These are phyloP conservation scores for Jaminaea rosea DNA, from an alignment of 1,284 basidiomycete species.

Conservation along the genomic window DNA sequence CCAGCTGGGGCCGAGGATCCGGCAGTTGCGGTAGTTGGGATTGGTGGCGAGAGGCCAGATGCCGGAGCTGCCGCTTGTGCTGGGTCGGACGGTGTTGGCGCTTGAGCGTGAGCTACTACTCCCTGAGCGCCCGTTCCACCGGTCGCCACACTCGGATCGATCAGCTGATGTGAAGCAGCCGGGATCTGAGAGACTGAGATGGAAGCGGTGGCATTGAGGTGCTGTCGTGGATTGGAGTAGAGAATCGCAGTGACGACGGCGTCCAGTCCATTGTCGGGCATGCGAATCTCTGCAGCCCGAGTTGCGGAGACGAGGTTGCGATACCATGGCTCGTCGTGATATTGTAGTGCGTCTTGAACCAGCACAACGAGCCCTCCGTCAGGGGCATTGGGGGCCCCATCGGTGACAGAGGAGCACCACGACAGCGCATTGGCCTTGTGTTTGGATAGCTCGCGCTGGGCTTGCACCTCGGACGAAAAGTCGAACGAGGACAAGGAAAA, in stretches of 20 bases:
- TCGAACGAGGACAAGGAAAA: background rate
- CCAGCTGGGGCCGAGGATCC: too few species aligned
- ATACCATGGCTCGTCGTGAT: background rate
- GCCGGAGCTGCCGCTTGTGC: too few species aligned
- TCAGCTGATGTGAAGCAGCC: too few species aligned
- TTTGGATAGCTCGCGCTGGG: conserved; percentile 13
- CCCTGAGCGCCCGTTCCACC: too few species aligned
- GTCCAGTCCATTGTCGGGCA: conserved; percentile 12
- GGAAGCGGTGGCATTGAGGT: background rate
- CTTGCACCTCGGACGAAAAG: background rate
- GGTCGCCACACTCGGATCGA: too few species aligned
- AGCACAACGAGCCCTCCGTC: conserved; percentile 26
- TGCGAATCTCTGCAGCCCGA: background rate
- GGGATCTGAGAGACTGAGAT: too few species aligned
- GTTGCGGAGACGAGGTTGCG: background rate
- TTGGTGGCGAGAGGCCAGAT: too few species aligned
- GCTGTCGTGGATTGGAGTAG: conserved; percentile 5
- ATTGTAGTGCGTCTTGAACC: background rate
- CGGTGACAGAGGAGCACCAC: conserved; percentile 15
- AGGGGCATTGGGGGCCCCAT: conserved; percentile 17
- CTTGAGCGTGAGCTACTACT: too few species aligned
- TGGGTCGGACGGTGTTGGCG: too few species aligned
- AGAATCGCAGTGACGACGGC: conserved; percentile 16
- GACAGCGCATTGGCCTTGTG: conserved; percentile 21
- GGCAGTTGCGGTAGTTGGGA: too few species aligned